A percentile compares a stretch with the other conserved stretches of the same genome.
Conservation (phyloP, 2,329 filamentous ascomycete species). For the Pestalotiopsis sp. region DNA sequence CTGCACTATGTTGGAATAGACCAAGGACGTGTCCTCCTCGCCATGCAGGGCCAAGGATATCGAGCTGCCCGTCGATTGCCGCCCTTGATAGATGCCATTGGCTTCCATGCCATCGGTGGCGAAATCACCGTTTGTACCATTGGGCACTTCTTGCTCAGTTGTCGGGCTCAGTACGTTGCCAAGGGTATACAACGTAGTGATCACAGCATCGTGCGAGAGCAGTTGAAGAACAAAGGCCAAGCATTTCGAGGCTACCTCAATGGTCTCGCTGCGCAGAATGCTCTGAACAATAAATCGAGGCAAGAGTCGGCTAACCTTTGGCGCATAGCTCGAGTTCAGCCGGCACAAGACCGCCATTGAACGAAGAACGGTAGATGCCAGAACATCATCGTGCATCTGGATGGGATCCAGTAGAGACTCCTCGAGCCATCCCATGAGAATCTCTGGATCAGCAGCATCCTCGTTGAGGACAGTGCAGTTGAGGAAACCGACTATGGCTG, state of each 20-base stretch:
- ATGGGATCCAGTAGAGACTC: conserved; percentile 75
- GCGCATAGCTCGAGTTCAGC: conserved; percentile 72
- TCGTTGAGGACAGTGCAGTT: conserved; percentile 85
- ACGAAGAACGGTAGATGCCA: conserved; percentile 80
- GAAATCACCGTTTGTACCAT: conserved; percentile 51
- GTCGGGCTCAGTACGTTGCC: conserved; percentile 89
- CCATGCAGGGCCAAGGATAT: conserved; percentile 77
- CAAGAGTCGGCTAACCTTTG: conserved; percentile 76
- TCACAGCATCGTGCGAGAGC: conserved; percentile 89
- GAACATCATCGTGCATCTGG: conserved; percentile 78
- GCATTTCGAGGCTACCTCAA: conserved; percentile 79
- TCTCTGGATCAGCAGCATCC: conserved; percentile 76
- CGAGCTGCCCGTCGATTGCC: conserved; percentile 70
- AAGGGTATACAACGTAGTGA: conserved; percentile 94
- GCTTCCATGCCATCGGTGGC: conserved; percentile 40
- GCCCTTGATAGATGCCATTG: conserved; percentile 52
- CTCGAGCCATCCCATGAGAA: conserved; percentile 84
- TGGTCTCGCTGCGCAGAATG: conserved; percentile 68
- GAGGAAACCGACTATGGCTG: conserved; percentile 79
- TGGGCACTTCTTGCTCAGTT: conserved; percentile 55
- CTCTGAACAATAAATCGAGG: conserved; percentile 89
- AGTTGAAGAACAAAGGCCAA: conserved; percentile 80
- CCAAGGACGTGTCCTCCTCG: conserved; percentile 76
- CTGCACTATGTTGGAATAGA: conserved; percentile 89
- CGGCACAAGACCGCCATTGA: conserved; percentile 81